Evolutionary conservation across 306 rosid genomes (phyloP), one percentile per base, ranked within the genome.

Genomic region (Boehmeria nivea): DNA sequence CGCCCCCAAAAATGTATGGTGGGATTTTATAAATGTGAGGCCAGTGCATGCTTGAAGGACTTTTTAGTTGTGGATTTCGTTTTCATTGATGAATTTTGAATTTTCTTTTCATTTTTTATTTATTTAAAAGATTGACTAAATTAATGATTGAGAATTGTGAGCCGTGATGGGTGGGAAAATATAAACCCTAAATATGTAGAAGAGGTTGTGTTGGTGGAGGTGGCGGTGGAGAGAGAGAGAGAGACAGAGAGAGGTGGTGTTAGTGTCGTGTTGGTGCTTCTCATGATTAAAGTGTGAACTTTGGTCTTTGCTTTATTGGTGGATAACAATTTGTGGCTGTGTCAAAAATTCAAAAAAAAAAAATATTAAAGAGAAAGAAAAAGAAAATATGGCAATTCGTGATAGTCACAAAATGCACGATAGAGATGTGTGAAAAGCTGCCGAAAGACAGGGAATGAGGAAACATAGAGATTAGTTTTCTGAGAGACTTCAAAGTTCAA

Each of bases 261-360:
- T 6, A 12, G 12, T 34, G 51, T 31, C 9, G 43, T 46, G 14
- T 25, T 49, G 53, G 78, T 80, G 87, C 51, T 60, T 34, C 81
- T 82, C 83, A 86, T 86, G 85, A 86, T 86, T 82, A 78, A 63
- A 75, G 81, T 72, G 87, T 77, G 79, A 76, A 72, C 34, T 50
- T 57, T 45, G 36, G 36, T 45, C 16, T 46, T 60, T 79, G 77
- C 82, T 85, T 78, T 77, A 26, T 54, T 69, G 68, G 64, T 76
- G 76, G 60, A 43, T 71, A 84, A 42, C 6, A 7, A 33, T 13
- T 70, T 71, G 76, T 52, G 17, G 25, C 6, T n/a, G 54, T 61
- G 37, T 31, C 5, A 4, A 6, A 31, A 31, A 31, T 31, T 31
- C 36, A 31, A 31, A 31, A 31, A 4, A 31, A 31, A 31, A 4